Percentiles rank a stretch among this genome's conserved stretches.
Conservation (phyloP, 2,329 filamentous ascomycete species). For the Pseudocercospora cruenta region DNA sequence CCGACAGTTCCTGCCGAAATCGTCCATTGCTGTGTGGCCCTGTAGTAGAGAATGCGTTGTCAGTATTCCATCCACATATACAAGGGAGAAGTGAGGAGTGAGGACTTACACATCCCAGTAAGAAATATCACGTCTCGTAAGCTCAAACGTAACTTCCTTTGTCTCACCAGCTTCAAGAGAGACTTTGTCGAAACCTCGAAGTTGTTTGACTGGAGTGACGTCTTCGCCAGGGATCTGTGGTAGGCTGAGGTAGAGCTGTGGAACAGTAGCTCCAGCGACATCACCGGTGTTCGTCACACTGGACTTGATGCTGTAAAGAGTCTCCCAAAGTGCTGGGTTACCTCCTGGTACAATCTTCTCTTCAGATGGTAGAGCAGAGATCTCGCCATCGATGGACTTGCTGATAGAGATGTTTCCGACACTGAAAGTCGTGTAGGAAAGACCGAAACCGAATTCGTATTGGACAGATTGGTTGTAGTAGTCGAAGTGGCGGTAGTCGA, state of each 20-base stretch:
- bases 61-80: not conserved
- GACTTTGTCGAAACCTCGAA: slow-evolving; percentile 48
- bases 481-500: slow-evolving; percentile 60
- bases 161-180: slow-evolving; percentile 29
- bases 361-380: slow-evolving; percentile 25
- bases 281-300: slow-evolving; percentile 66
- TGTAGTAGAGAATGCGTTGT: not conserved
- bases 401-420: not conserved
- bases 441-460: slow-evolving; percentile 38
- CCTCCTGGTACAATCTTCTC: slow-evolving; percentile 31
- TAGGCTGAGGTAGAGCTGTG: slow-evolving; percentile 55
- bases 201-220: slow-evolving; percentile 34
- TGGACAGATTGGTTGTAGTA: slow-evolving; percentile 38
- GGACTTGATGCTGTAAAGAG: slow-evolving; percentile 59
- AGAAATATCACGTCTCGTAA: slow-evolving; percentile 28
- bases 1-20: slow-evolving; percentile 13
- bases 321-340: slow-evolving; percentile 60
- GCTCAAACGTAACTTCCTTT: slow-evolving; percentile 23
- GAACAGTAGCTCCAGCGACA: slow-evolving; percentile 55
- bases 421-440: slow-evolving; percentile 35
- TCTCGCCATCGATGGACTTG: not conserved
- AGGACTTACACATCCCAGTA: slow-evolving; percentile 46
- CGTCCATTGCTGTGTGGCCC: slow-evolving; percentile 14
- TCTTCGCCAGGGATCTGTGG: slow-evolving; percentile 47
- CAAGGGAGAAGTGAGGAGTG: slow-evolving; percentile 32